Conservation (phyloP, 768 basidiomycete genomes). For the Xanthoconium purpureum region DNA sequence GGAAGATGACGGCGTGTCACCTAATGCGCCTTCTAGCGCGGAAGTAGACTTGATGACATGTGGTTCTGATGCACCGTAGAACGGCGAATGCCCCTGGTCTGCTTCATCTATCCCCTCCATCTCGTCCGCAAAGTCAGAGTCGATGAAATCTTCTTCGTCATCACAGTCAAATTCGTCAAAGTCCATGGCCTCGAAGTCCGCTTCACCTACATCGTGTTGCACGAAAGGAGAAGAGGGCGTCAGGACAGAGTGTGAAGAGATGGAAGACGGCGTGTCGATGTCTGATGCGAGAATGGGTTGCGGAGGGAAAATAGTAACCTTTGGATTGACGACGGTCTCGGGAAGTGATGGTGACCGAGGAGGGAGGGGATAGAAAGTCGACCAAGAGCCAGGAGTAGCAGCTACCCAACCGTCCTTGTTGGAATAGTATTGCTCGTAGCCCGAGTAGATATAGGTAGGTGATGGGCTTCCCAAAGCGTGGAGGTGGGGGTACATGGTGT, state of each 20-base stretch:
- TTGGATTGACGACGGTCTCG: slow-evolving; percentile 26
- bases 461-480: slow-evolving; percentile 18
- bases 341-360: slow-evolving; percentile 16
- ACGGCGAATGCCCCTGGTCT: slow-evolving; percentile 6
- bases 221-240: slow-evolving; percentile 32
- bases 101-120: slow-evolving; percentile 30
- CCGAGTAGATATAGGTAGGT: slow-evolving; percentile 21
- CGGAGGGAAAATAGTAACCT: slow-evolving; percentile 25
- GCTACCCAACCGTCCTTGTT: slow-evolving; percentile 24
- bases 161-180: slow-evolving; percentile 33
- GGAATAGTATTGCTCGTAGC: slow-evolving; percentile 22
- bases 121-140: slow-evolving; percentile 33
- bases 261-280: slow-evolving; percentile 31
- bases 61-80: slow-evolving; percentile 21
- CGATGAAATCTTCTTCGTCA: slow-evolving; percentile 31
- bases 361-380: slow-evolving; percentile 14
- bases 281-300: slow-evolving; percentile 24
- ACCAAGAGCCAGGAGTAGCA: slow-evolving; percentile 18
- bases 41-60: slow-evolving; percentile 32
- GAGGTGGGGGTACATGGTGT: slow-evolving; percentile 30
- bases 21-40: slow-evolving; percentile 31
- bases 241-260: slow-evolving; percentile 31
- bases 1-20: slow-evolving; percentile 19
- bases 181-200: slow-evolving; percentile 20
- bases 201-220: slow-evolving; percentile 12